A percentile compares a stretch with the other conserved stretches of the same genome.
phyloP scores from a whole-genome alignment of 257 asterid species.

The Solanum ossicruentum region DNA sequence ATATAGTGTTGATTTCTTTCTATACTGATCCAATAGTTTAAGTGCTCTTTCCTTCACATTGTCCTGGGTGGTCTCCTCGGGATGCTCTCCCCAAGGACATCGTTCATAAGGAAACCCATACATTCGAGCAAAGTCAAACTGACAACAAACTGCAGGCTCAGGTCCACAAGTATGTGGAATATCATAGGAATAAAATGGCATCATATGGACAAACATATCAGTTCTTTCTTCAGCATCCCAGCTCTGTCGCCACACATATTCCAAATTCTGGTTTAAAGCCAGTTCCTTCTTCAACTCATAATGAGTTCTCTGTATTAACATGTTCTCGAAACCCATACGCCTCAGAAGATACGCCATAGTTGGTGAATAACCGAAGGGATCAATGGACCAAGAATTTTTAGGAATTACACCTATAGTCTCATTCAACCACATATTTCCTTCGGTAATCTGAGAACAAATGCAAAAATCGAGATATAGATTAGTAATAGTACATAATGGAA shows the following conservation, averaged over 20 bases:
- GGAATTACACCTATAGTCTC: slow-evolving; percentile 94
- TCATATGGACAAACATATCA: slow-evolving; percentile 98
- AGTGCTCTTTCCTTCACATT: slow-evolving; percentile 90
- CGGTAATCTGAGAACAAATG: slow-evolving; percentile 51
- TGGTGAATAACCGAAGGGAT: slow-evolving; percentile 97
- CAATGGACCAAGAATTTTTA: slow-evolving; percentile 88
- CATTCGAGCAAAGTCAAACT: slow-evolving; percentile 96
- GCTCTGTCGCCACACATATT: slow-evolving; percentile 91
- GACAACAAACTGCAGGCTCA: slow-evolving; percentile 98
- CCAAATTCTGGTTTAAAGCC: slow-evolving; percentile 68
- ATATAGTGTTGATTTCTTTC: slow-evolving; percentile 82
- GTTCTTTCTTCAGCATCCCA: slow-evolving; percentile 97
- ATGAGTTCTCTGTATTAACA: slow-evolving; percentile 98
- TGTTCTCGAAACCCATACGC: slow-evolving; percentile 98
- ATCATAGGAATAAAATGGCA: slow-evolving; percentile 97
- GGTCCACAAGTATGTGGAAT: slow-evolving; percentile 99
- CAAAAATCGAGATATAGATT: not conserved
- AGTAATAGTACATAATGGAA: not conserved
- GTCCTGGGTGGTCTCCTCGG: slow-evolving; percentile 79
- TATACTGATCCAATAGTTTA: slow-evolving; percentile 73
- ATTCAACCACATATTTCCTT: slow-evolving; percentile 96
- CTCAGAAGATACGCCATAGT: slow-evolving; percentile 98
- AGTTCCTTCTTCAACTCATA: slow-evolving; percentile 94
- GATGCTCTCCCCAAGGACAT: slow-evolving; percentile 91
- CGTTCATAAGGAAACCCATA: slow-evolving; percentile 76